Conservation (phyloP, 345 rosid genomes). For the Citrus medica region DNA sequence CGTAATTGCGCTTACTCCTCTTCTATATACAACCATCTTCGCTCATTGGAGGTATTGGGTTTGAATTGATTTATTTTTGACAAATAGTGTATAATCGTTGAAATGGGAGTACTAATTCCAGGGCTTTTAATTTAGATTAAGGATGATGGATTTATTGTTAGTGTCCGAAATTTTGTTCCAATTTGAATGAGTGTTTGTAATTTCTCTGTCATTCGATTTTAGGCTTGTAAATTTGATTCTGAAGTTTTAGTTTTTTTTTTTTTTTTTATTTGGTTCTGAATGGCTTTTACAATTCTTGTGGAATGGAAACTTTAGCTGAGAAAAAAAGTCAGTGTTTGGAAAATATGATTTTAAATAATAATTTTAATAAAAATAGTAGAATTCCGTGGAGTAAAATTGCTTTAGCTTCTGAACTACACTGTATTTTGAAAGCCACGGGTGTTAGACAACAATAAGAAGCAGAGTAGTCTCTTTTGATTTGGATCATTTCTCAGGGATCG, state of each 20-base stretch:
- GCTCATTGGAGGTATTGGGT: constrained; percentile 27
- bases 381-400: too few species aligned
- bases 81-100: not conserved
- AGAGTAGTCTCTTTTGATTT: too few species aligned
- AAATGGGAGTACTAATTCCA: not conserved
- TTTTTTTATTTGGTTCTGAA: not conserved
- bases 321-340: too few species aligned
- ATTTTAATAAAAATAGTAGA: too few species aligned
- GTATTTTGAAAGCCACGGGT: not conserved
- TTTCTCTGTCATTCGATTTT: not conserved
- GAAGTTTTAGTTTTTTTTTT: not conserved
- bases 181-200: not conserved
- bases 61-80: not conserved
- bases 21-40: constrained; percentile 25
- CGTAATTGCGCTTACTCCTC: constrained; percentile 13
- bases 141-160: not conserved
- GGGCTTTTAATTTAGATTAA: not conserved
- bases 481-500: not conserved
- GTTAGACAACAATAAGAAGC: not conserved
- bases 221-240: not conserved
- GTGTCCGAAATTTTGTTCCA: not conserved
- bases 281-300: not conserved
- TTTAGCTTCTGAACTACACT: not conserved
- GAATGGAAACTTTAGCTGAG: not conserved
- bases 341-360: too few species aligned